Percentiles rank a stretch among this genome's conserved stretches.
Conservation (phyloP, 768 basidiomycete genomes). For the Cyathus striatus region DNA sequence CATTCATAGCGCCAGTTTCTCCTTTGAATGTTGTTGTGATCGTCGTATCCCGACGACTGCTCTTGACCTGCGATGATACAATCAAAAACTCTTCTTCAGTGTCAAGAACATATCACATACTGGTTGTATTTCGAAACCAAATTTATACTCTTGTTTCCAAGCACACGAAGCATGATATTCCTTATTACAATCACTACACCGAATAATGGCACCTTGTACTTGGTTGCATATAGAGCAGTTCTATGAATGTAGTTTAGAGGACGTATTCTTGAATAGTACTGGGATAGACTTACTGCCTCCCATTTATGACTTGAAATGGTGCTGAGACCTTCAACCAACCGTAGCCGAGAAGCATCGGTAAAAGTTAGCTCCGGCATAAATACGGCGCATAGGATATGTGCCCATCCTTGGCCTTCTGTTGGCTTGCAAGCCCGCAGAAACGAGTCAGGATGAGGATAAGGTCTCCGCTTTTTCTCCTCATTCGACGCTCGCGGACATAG, state of each 20-base stretch:
- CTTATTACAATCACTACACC: conserved; percentile 76
- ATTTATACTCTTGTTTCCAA: conserved; percentile 76
- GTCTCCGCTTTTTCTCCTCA: conserved; percentile 42
- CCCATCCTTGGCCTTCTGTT: conserved; percentile 92
- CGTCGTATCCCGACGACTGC: conserved; percentile 63
- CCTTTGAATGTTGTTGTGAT: conserved; percentile 71
- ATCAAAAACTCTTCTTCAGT: neutral
- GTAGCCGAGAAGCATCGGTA: conserved; percentile 67
- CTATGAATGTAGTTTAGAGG: conserved; percentile 29
- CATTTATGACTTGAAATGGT: conserved; percentile 67
- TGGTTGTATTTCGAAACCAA: conserved; percentile 90
- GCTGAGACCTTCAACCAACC: conserved; percentile 83
- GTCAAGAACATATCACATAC: conserved; percentile 37
- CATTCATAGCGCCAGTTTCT: conserved; percentile 72
- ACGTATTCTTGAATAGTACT: neutral
- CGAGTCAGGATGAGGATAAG: conserved; percentile 48
- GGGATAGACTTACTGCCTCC: conserved; percentile 52
- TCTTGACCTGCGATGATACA: conserved; percentile 57
- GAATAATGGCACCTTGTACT: conserved; percentile 71
- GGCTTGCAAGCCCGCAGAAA: conserved; percentile 81
- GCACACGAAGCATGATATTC: conserved; percentile 90
- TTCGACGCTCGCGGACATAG: conserved; percentile 66
- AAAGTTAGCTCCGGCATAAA: conserved; percentile 85
- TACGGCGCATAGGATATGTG: conserved; percentile 84
- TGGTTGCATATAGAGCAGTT: conserved; percentile 72